phyloP scores from a whole-genome alignment of 441 rosid species.

The Adansonia madagascariensis region DNA sequence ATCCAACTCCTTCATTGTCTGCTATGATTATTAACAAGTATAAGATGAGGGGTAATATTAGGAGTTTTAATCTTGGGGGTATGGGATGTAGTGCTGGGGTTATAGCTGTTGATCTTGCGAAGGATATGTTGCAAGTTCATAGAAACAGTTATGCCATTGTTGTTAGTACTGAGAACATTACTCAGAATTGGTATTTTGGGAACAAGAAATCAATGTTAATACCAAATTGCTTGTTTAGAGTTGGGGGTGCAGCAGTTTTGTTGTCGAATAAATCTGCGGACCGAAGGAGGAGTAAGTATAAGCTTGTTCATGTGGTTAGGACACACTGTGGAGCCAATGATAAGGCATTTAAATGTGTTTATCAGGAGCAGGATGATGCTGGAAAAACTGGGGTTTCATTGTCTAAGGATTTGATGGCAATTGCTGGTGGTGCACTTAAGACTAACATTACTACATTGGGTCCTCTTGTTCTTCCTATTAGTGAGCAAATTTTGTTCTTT shows the following conservation, averaged over 20 bases:
- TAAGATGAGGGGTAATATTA: constrained; percentile 73
- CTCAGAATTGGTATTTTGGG: too few relatives aligned
- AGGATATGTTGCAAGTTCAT: constrained; percentile 78
- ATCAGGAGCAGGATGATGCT: constrained; percentile 82
- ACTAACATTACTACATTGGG: constrained; percentile 81
- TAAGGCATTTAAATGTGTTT: constrained; percentile 78
- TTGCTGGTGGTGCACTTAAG: constrained; percentile 84
- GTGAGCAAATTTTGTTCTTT: constrained; percentile 82
- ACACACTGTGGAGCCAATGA: constrained; percentile 83
- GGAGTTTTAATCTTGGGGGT: constrained; percentile 81
- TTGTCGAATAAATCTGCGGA: constrained; percentile 70
- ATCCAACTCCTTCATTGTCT: constrained; percentile 83
- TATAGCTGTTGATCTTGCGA: constrained; percentile 30
- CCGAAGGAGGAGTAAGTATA: constrained; percentile 37
- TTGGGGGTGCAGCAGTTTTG: constrained; percentile 74
- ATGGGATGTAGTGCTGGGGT: constrained; percentile 49
- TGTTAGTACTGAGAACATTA: constrained; percentile 33
- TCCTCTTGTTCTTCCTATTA: constrained; percentile 82
- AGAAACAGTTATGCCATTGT: constrained; percentile 82
- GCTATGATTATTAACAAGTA: constrained; percentile 83
- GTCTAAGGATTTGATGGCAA: constrained; percentile 79
- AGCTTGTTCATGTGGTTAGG: constrained; percentile 52
- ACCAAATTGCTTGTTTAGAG: constrained; percentile 51
- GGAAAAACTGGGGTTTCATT: constrained; percentile 88
- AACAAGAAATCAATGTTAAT: too few relatives aligned